phyloP scores from a whole-genome alignment of 352 stramenopile genomes.

The Thraustochytrium sp. region DNA sequence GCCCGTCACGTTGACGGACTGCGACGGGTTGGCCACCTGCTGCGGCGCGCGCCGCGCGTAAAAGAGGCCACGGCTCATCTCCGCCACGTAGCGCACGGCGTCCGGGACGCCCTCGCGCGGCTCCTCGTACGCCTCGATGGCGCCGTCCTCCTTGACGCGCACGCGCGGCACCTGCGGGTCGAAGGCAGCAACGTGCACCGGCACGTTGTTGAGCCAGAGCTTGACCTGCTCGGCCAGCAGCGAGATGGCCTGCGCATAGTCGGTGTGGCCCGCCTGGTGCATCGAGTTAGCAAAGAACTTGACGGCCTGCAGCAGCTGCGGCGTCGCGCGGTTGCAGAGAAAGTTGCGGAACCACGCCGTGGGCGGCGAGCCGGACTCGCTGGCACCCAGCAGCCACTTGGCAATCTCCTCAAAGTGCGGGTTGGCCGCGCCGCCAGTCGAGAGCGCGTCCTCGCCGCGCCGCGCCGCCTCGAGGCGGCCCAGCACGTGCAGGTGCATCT shows the following conservation, averaged over 20 bases:
- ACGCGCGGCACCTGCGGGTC: constrained; percentile 59
- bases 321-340: constrained; percentile 65
- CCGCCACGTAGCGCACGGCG: constrained; percentile 64
- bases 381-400: constrained; percentile 59
- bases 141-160: constrained; percentile 55
- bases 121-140: constrained; percentile 60
- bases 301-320: constrained; percentile 59
- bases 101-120: constrained; percentile 56
- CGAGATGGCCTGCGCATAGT: constrained; percentile 59
- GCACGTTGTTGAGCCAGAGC: constrained; percentile 57
- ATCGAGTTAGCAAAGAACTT: constrained; percentile 58
- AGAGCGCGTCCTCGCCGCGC: not conserved
- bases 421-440: not conserved
- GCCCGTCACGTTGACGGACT: not conserved
- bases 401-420: constrained; percentile 59
- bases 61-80: constrained; percentile 60
- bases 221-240: constrained; percentile 62
- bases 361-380: constrained; percentile 51
- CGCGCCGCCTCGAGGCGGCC: not conserved
- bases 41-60: not conserved
- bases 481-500: constrained; percentile 47
- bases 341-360: constrained; percentile 62
- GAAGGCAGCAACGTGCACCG: constrained; percentile 62
- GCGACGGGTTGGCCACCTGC: not conserved
- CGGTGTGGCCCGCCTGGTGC: constrained; percentile 53